phyloP scores from a whole-genome alignment of 2,329 filamentous ascomycete genomes.

The Aureobasidium sp. region DNA sequence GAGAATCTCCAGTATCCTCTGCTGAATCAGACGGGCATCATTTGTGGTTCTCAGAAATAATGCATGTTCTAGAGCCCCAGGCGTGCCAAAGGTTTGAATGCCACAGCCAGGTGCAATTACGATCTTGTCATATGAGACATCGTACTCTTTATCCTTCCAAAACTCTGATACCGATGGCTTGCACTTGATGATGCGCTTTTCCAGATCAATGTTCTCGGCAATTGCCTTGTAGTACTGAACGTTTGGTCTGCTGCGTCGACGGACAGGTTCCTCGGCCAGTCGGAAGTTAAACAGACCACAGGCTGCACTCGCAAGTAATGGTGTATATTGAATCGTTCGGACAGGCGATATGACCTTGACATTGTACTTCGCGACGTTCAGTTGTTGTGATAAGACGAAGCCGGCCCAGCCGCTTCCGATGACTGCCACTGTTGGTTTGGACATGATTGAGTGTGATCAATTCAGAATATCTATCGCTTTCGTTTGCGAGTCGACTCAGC shows the following conservation, averaged over 20 bases:
- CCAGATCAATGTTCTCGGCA: constrained; percentile 34
- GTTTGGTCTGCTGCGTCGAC: constrained; percentile 26
- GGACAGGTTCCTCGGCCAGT: constrained; percentile 39
- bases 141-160: constrained; percentile 28
- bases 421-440: constrained; percentile 24
- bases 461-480: not conserved
- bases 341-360: constrained; percentile 37
- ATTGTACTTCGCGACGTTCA: constrained; percentile 32
- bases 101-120: constrained; percentile 37
- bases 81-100: constrained; percentile 36
- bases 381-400: constrained; percentile 32
- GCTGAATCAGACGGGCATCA: constrained; percentile 30
- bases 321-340: constrained; percentile 39
- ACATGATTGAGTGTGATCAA: not conserved
- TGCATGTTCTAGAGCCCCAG: constrained; percentile 33
- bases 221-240: constrained; percentile 36
- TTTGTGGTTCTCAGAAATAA: constrained; percentile 33
- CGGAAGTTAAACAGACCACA: constrained; percentile 40
- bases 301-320: constrained; percentile 38
- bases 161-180: constrained; percentile 28
- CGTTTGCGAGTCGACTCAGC: not conserved
- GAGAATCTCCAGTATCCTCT: constrained; percentile 31
- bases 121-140: constrained; percentile 37
- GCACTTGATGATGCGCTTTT: constrained; percentile 29
- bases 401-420: constrained; percentile 38